Conservation (phyloP, 2,329 filamentous ascomycete genomes). For the Talaromyces verruculosus region DNA sequence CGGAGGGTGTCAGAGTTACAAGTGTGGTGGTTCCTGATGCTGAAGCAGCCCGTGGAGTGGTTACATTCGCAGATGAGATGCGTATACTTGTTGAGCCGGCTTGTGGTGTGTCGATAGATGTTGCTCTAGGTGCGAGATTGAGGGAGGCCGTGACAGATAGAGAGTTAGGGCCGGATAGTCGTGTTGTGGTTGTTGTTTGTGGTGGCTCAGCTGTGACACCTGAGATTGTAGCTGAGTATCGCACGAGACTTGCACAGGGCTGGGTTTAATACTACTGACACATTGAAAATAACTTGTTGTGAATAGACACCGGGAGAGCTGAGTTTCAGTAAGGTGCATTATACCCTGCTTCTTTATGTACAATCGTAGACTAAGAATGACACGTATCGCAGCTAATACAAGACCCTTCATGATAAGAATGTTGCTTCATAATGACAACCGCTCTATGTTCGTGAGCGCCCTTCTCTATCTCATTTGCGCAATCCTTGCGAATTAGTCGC, state of each 20-base stretch:
- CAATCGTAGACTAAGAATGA: not conserved
- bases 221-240: slow-evolving; percentile 53
- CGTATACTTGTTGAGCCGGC: slow-evolving; percentile 75
- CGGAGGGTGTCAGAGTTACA: slow-evolving; percentile 46
- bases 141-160: slow-evolving; percentile 29
- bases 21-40: slow-evolving; percentile 67
- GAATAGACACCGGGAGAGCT: not conserved
- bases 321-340: too few species aligned
- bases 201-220: slow-evolving; percentile 53
- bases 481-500: slow-evolving; percentile 22
- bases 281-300: not conserved
- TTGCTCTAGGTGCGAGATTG: slow-evolving; percentile 29
- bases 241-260: slow-evolving; percentile 40
- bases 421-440: not conserved
- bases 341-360: not conserved
- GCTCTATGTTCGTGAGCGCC: not conserved
- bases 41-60: slow-evolving; percentile 73
- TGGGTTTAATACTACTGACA: slow-evolving; percentile 25
- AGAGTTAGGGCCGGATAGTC: slow-evolving; percentile 31
- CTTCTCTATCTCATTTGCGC: not conserved
- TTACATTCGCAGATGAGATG: slow-evolving; percentile 74
- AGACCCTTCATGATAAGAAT: not conserved
- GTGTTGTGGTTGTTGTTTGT: slow-evolving; percentile 40
- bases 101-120: slow-evolving; percentile 72
- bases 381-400: not conserved